A percentile compares a stretch with the other conserved stretches of the same genome.
Conservation (phyloP, 306 rosid species). For the Oemleria cerasiformis region DNA sequence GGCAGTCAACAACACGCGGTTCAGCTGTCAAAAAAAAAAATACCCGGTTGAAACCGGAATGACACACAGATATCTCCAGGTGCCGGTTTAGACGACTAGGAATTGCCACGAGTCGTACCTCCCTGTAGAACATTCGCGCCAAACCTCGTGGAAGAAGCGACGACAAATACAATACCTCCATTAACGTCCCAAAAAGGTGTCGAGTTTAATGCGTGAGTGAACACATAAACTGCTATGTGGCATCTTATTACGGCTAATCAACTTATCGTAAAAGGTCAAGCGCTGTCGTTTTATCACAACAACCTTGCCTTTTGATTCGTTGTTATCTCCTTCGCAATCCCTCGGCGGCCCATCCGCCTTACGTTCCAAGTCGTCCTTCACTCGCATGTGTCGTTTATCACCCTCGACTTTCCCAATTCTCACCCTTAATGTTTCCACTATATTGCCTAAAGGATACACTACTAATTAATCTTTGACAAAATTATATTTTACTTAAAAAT, state of each 20-base stretch:
- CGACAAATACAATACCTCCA: too few species aligned
- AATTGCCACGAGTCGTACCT: background rate
- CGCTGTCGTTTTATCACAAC: background rate
- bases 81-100: background rate
- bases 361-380: background rate
- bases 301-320: conserved; percentile 34
- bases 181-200: background rate
- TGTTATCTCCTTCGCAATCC: conserved; percentile 29
- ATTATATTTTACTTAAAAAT: too few species aligned
- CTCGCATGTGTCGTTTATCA: conserved; percentile 8
- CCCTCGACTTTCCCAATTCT: conserved; percentile 9
- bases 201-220: background rate
- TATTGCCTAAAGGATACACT: background rate
- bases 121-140: background rate
- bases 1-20: background rate
- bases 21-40: too few species aligned
- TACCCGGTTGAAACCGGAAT: background rate
- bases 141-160: background rate
- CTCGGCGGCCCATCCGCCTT: conserved; percentile 23
- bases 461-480: too few species aligned
- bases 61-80: background rate
- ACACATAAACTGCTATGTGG: background rate
- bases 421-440: background rate
- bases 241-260: background rate
- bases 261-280: background rate